Evolutionary conservation across 176 grass and related monocot species (phyloP).

Genomic region (Triticum turgidum): DNA sequence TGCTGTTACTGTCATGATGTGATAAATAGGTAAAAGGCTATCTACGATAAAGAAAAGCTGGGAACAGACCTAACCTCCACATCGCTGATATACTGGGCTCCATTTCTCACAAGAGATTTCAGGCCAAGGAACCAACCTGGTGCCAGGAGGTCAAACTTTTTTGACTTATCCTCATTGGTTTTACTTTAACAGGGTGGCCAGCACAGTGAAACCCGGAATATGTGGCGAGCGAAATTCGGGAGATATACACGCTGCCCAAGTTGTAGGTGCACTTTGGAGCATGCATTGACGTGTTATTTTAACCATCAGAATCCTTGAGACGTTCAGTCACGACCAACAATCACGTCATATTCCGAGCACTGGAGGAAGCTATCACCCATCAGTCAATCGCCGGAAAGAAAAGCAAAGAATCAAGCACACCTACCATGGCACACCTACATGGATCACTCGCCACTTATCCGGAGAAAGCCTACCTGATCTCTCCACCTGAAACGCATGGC

Average conservation of each 20-base stretch:
- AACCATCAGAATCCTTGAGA: background rate
- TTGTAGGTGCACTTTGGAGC: background rate
- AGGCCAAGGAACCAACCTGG: conserved; percentile 39
- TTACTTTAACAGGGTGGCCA: conserved; percentile 26
- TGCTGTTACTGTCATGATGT: background rate
- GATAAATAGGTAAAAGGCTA: conserved; percentile 18
- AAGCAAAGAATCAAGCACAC: conserved; percentile 9
- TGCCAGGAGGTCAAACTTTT: conserved; percentile 23
- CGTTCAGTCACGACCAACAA: conserved; percentile 17
- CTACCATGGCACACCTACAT: conserved; percentile 19
- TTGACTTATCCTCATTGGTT: conserved; percentile 21
- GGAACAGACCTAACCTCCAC: conserved; percentile 37
- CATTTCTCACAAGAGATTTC: conserved; percentile 1
- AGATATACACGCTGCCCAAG: background rate
- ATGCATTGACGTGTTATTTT: conserved; percentile 22
- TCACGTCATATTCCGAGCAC: conserved; percentile 27
- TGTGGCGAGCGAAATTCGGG: background rate
- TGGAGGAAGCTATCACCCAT: conserved; percentile 10
- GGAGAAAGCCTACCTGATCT: conserved; percentile 25
- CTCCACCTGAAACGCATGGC: background rate
- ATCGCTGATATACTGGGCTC: conserved; percentile 1
- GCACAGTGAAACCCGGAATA: background rate
- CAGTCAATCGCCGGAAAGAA: background rate
- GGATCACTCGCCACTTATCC: conserved; percentile 19
- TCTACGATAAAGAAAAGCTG: conserved; percentile 12